Conservation (phyloP, 2,329 filamentous ascomycete species). For the Colletotrichum sp. region DNA sequence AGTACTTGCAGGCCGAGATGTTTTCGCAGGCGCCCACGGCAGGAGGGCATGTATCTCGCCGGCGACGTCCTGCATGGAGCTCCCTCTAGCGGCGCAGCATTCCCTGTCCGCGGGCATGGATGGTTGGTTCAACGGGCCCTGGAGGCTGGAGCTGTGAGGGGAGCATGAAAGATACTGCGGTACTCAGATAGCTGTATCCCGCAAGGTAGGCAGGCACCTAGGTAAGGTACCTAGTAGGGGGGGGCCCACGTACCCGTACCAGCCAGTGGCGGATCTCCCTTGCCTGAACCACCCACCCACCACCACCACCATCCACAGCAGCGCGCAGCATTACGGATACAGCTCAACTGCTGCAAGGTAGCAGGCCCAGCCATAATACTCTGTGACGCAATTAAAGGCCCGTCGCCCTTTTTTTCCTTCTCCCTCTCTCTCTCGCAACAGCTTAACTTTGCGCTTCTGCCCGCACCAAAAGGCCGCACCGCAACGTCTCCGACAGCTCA, state of each 20-base stretch:
- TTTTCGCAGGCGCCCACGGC: neutral
- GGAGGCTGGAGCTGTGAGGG: neutral
- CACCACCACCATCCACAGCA: neutral
- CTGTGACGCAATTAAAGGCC: constrained; percentile 20
- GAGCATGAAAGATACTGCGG: neutral
- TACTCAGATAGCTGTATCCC: neutral
- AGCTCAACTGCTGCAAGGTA: neutral
- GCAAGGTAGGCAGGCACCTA: too few relatives aligned
- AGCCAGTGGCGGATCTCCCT: constrained; percentile 13
- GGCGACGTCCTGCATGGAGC: neutral
- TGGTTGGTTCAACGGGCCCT: neutral
- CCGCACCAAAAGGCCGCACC: neutral
- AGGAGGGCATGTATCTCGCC: neutral
- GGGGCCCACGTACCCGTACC: neutral
- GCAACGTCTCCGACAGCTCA: neutral
- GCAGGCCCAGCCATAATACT: neutral
- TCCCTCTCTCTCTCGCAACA: neutral
- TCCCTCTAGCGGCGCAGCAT: neutral
- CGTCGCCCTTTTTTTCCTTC: neutral
- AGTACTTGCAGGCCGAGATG: neutral
- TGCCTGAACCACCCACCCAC: neutral
- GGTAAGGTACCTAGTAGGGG: neutral
- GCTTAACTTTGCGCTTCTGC: neutral
- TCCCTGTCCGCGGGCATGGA: neutral
- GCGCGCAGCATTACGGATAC: neutral